phyloP scores from a whole-genome alignment of 2,329 filamentous ascomycete species.

The Fusarium sulawesiense region DNA sequence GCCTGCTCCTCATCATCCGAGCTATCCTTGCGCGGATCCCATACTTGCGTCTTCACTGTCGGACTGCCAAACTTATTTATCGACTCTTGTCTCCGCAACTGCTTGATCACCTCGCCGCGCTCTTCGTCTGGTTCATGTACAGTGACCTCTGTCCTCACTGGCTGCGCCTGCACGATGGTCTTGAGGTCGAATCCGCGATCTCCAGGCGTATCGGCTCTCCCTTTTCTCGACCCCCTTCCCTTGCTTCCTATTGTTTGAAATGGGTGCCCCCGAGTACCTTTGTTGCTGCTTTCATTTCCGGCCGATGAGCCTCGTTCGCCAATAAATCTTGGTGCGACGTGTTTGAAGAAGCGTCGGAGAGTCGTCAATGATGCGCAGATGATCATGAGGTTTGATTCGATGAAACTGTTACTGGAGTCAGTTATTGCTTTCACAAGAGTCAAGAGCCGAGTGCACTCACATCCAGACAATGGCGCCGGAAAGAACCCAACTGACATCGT shows the following conservation, averaged over 20 bases:
- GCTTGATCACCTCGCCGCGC: conserved; percentile 27
- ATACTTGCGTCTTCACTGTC: conserved; percentile 17
- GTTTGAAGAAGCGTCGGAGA: conserved; percentile 50
- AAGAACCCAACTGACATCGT: conserved; percentile 50
- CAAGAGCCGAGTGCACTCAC: conserved; percentile 30
- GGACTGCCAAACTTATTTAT: conserved; percentile 37
- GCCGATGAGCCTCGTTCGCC: conserved; percentile 34
- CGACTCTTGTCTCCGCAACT: conserved; percentile 41
- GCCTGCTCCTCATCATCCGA: conserved; percentile 37
- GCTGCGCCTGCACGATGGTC: conserved; percentile 39
- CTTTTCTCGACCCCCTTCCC: conserved; percentile 3
- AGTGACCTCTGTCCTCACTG: conserved; percentile 31
- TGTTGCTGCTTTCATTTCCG: neutral
- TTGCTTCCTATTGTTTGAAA: conserved; percentile 36
- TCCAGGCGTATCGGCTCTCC: conserved; percentile 17
- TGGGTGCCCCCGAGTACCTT: conserved; percentile 28
- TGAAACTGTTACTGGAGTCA: conserved; percentile 44
- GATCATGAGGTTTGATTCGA: conserved; percentile 53
- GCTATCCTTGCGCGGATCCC: conserved; percentile 12
- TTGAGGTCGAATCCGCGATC: conserved; percentile 39
- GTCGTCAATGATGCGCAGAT: conserved; percentile 54
- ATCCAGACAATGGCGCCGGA: conserved; percentile 47
- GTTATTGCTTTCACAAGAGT: neutral
- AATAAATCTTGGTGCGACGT: conserved; percentile 45
- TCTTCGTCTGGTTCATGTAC: conserved; percentile 25